Base-by-base conservation (phyloP, 495 filamentous ascomycete species). In the Penicillium cosmopolitanum region DNA sequence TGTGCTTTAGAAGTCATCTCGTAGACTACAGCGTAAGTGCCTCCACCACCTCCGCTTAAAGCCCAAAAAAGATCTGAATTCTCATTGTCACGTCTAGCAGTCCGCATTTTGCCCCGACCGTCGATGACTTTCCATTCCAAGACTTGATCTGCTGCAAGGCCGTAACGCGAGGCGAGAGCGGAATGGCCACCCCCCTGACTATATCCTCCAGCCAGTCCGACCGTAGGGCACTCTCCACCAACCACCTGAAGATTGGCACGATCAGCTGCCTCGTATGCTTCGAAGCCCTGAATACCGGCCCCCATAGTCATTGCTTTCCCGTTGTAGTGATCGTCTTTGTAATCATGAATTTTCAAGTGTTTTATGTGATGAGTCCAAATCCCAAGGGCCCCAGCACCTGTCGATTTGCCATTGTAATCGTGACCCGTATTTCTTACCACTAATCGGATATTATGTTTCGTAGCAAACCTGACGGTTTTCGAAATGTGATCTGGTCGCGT, bases 61-160 rank as follows among this genome's bases (percentile, higher is more conserved):
- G 88, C 88, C 86, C 85, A 89, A 68, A 86, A 90, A 6, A 90
- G 65, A 66, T 90, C 87, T 1, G 71, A 50, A 58, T 88, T 79
- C 60, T 83, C 73, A 48, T 76, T 81, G 13, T 68, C 66, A 47
- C 82, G 80, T 53, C 82, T 84, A 5, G 80, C 82, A 0, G 71
- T 79, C 25, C 87, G 50, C 18, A 84, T 57, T 23, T 66, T 63
- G 0, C 88, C 87, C 0, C 51, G 56, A 0, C 74, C 76, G 2
- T 82, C 84, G 3, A 90, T 80, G 0, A 89, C 73, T 55, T 88
- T 83, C 74, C 83, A 84, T 61, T 86, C 78, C 5, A 90, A 74
- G 0, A 85, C 80, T 35, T 86, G 78, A 62, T 91, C 88, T 0
- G 86, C 85, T 6, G 66, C 87, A 3, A 91, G 70, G 0, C 87